Base-by-base conservation (phyloP, 2,329 filamentous ascomycete genomes). In the Xylariales sp. region DNA sequence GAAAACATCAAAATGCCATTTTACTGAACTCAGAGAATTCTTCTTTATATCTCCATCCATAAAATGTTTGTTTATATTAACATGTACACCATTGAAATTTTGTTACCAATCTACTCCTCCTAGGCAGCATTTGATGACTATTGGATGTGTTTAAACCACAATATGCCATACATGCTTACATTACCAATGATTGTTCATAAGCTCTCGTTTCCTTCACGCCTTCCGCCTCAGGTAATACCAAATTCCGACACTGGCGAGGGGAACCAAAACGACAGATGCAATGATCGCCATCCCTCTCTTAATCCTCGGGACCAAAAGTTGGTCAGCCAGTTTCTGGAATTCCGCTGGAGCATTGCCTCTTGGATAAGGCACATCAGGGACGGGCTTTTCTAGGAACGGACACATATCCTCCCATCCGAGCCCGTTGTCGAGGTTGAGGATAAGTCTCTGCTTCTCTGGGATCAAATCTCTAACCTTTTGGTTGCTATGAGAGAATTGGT, bases 321-420 rank as follows among this genome's bases (percentile, higher is more conserved):
- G 21, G 5, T 41, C 36, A 2, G 33, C 35, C 31, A 56, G 12
- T 33, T 43, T 46, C 13, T 54, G 29, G 25, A 59, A 57, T 24
- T 55, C 46, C 5, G 40, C 46, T 1, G 57, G 50, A 4, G 53
- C 49, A 24, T 59, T 59, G 8, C 49, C 53, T n/a, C 48, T 48
- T 24, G 53, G 57, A 39, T 61, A 60, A 1, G 43, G 48, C 23
- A 44, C 40, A 4, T 52, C 41, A 2, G 60, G 61, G 21, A 60
- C 54, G 0, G 53, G 42, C 7, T 52, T 37, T 5, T 44, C 55
- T 2, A 63, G 40, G 33, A 59, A 59, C 2, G 53, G 50, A 27
- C 60, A 63, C 3, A 63, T 55, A 27, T 62, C 41, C 37, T 62
- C 57, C 60, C 58, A 62, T 8, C 56, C 57, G 13, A 61, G 56